Conservation (phyloP, 2,329 filamentous ascomycete genomes). For the Cyphellophora europaea region DNA sequence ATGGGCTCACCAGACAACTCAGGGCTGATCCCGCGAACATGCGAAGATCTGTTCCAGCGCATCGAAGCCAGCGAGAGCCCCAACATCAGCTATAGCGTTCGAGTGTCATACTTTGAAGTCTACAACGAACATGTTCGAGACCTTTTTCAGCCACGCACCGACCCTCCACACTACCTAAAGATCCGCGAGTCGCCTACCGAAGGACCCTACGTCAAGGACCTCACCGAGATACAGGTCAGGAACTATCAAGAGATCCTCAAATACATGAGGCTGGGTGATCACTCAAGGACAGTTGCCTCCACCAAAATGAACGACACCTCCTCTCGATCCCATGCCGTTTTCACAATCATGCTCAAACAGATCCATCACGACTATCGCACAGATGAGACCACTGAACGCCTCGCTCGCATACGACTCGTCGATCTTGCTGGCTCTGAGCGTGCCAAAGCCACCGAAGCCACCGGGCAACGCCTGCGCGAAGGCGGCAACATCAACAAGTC, state of each 20-base stretch:
- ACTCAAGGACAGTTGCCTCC: constrained; percentile 77
- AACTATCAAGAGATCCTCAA: constrained; percentile 79
- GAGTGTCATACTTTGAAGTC: constrained; percentile 97
- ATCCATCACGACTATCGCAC: constrained; percentile 95
- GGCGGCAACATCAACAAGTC: constrained; percentile 99
- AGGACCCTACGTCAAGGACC: constrained; percentile 91
- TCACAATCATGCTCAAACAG: constrained; percentile 95
- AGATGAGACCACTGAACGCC: constrained; percentile 94
- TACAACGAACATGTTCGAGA: constrained; percentile 99
- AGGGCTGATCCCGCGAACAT: constrained; percentile 88
- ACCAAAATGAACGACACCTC: constrained; percentile 99
- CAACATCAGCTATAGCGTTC: constrained; percentile 92
- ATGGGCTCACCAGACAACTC: constrained; percentile 84
- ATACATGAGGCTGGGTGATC: constrained; percentile 83
- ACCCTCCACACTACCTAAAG: constrained; percentile 84
- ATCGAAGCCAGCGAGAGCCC: constrained; percentile 78
- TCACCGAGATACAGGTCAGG: constrained; percentile 86
- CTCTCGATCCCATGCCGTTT: constrained; percentile 91
- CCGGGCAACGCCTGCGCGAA: constrained; percentile 79
- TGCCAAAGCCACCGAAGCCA: constrained; percentile 91
- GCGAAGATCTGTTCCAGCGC: constrained; percentile 88
- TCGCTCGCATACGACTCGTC: constrained; percentile 85
- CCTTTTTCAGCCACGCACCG: constrained; percentile 70
- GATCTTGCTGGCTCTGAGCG: constrained; percentile 92
- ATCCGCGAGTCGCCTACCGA: constrained; percentile 93